A percentile compares a stretch with the other conserved stretches of the same genome.
Evolutionary conservation across 441 rosid genomes (phyloP).

Genomic region (Gossypium lobatum): DNA sequence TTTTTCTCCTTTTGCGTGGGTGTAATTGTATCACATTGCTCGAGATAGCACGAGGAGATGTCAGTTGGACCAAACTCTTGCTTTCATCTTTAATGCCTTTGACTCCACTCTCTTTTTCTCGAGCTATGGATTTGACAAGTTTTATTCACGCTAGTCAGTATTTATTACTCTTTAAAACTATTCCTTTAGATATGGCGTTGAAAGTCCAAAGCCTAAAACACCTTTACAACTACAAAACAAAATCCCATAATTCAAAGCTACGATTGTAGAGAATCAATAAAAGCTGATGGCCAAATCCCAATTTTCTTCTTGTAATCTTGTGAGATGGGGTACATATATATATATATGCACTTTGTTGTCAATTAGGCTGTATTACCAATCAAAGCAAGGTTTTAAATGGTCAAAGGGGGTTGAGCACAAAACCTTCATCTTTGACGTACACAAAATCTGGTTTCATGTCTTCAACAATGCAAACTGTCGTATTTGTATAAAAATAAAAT

Average conservation of each 20-base stretch:
- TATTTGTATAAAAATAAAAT: neutral
- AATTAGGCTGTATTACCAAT: neutral
- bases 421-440: neutral
- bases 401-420: neutral
- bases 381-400: neutral
- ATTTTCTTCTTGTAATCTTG: slow-evolving; percentile 9
- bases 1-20: neutral
- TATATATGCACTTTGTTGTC: neutral
- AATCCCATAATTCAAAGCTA: neutral
- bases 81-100: slow-evolving; percentile 15
- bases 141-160: too few species aligned
- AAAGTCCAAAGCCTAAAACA: neutral
- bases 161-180: neutral
- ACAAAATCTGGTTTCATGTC: neutral
- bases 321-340: neutral
- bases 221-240: neutral
- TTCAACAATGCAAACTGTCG: neutral
- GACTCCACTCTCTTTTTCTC: slow-evolving; percentile 4
- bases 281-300: neutral
- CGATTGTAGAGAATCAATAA: neutral
- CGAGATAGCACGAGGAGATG: slow-evolving; percentile 38
- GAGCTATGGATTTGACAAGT: neutral
- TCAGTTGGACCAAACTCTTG: slow-evolving; percentile 25
- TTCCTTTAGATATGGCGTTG: neutral
- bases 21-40: slow-evolving; percentile 11